phyloP scores from a whole-genome alignment of 2,329 filamentous ascomycete species.

The Penicillium brasilianum region DNA sequence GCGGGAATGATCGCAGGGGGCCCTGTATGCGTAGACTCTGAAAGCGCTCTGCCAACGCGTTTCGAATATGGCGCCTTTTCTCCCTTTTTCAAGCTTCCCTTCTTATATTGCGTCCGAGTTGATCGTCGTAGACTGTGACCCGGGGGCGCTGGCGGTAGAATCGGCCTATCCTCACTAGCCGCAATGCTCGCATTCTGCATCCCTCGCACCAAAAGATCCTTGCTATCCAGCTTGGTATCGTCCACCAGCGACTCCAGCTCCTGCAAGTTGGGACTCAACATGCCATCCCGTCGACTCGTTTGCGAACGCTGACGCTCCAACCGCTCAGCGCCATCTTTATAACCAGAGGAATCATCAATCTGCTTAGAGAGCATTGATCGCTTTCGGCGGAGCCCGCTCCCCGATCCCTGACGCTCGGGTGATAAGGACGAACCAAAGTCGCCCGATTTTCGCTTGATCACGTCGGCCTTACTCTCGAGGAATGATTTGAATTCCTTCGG shows the following conservation, averaged over 20 bases:
- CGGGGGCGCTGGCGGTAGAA: conserved; percentile 74
- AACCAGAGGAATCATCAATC: conserved; percentile 76
- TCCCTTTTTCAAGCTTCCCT: conserved; percentile 81
- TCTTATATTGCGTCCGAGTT: conserved; percentile 88
- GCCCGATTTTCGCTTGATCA: conserved; percentile 82
- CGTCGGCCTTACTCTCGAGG: conserved; percentile 88
- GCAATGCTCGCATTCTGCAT: conserved; percentile 51
- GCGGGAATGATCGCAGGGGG: conserved; percentile 40
- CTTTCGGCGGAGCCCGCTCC: conserved; percentile 74
- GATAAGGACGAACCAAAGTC: conserved; percentile 62
- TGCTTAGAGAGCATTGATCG: conserved; percentile 96
- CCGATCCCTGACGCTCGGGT: conserved; percentile 59
- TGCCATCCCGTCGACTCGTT: conserved; percentile 52
- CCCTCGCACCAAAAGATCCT: conserved; percentile 57
- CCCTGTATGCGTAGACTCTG: conserved; percentile 64
- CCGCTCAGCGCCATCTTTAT: conserved; percentile 82
- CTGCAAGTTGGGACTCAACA: conserved; percentile 67
- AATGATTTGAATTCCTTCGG: conserved; percentile 97
- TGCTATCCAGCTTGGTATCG: conserved; percentile 73
- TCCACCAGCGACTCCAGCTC: conserved; percentile 81
- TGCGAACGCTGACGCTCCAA: conserved; percentile 74
- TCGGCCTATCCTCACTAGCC: conserved; percentile 76
- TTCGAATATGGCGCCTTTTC: conserved; percentile 77
- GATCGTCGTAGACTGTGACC: conserved; percentile 85
- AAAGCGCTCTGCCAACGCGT: conserved; percentile 64